These are phyloP conservation scores for Bondarzewia mesenterica DNA, from an alignment of 1,284 basidiomycete genomes.

Conservation along the genomic window DNA sequence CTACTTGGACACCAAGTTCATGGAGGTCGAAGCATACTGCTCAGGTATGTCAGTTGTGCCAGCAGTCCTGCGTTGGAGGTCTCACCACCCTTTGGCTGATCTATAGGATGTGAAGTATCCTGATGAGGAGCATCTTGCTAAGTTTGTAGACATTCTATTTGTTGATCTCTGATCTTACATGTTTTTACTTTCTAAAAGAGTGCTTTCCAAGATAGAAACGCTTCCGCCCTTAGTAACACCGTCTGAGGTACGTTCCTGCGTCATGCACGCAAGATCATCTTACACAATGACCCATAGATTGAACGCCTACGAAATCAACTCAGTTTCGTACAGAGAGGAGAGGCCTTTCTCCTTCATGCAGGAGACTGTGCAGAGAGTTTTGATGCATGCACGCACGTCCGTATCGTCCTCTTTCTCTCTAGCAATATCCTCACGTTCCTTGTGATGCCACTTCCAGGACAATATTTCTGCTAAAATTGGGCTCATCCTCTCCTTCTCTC, in stretches of 20 bases:
- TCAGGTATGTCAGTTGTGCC: slow-evolving; percentile 7
- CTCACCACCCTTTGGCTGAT: neutral
- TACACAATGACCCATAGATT: slow-evolving; percentile 43
- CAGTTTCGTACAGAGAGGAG: slow-evolving; percentile 72
- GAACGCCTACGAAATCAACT: slow-evolving; percentile 81
- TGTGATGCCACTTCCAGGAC: slow-evolving; percentile 40
- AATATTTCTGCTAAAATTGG: slow-evolving; percentile 94
- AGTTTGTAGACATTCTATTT: neutral
- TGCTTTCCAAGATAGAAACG: slow-evolving; percentile 65
- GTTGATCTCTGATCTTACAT: neutral
- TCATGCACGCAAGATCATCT: neutral
- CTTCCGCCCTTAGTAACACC: slow-evolving; percentile 87
- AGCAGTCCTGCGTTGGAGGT: neutral
- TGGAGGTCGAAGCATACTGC: slow-evolving; percentile 10
- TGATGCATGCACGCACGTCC: slow-evolving; percentile 81
- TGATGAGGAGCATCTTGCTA: slow-evolving; percentile 9
- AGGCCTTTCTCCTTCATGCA: slow-evolving; percentile 92
- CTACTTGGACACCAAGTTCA: slow-evolving; percentile 8
- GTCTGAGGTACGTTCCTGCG: slow-evolving; percentile 55
- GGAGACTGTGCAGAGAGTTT: slow-evolving; percentile 97
- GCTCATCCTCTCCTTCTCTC: slow-evolving; percentile 89
- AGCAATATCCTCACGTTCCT: neutral
- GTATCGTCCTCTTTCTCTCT: slow-evolving; percentile 15
- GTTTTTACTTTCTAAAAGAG: slow-evolving; percentile 39
- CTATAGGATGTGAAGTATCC: slow-evolving; percentile 7